Evolutionary conservation across 202 grass and related monocot species (phyloP), one percentile per base, ranked within the genome.

Genomic region (Zizania palustris): DNA sequence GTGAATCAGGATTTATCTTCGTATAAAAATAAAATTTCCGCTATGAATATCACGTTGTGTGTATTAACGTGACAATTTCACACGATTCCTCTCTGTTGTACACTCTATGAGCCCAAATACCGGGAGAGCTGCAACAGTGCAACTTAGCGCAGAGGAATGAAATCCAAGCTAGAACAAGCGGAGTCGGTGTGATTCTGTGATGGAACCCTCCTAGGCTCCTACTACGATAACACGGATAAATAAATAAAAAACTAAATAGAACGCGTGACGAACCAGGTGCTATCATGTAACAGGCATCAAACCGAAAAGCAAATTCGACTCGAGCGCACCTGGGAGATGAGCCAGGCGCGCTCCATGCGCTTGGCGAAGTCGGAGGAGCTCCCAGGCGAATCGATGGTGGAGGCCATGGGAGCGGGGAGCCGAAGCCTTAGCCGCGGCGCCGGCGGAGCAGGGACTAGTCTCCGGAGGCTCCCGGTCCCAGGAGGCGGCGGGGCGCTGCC

Each of bases 281-380:
- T 50, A 49, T 20, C 43, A 49, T 43, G 21, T 11, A 34, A 19
- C 3, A 55, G 41, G 19, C 58, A 65, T 50, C 50, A 21, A 51
- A 28, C 28, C 1, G 36, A 51, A 48, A 21, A 49, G 16, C 11
- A 39, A 59, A 20, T 21, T 1, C 8, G 45, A 38, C 21, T 40
- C 2, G 4, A 14, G 20, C 9, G 80, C 20, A 94, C 95, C 89
- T 98, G 78, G 78, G 95, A 92, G 80, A 98, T 98, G 81, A 95
- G 85, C 95, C 95, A 98, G 11, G 78, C 89, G 53, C 77, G 89
- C 39, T 95, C 91, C 11, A 94, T 92, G 41, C 87, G 89, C 87
- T 85, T 94, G 74, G 89, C 77, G 78, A 92, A 98, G 61, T 85
- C 44, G 16, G 84, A 85, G 15, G 89, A 88, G 85, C 74, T 88